These are phyloP conservation scores for Gnaphalium uliginosum DNA, from an alignment of 129 eudicot species.

Conservation along the genomic window DNA sequence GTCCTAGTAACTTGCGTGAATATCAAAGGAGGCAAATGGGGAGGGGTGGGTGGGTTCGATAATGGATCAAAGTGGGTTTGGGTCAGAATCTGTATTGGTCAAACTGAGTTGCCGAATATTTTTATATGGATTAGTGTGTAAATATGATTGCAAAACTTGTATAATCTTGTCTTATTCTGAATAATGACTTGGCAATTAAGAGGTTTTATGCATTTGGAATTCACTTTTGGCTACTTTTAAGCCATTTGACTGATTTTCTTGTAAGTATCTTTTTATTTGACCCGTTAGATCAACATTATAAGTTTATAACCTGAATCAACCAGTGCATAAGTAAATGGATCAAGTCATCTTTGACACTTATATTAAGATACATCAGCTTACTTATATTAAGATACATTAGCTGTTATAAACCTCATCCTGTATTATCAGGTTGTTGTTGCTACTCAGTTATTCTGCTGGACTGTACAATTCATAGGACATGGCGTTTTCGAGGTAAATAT, in stretches of 20 bases:
- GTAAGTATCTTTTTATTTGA: background rate
- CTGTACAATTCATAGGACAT: conserved; percentile 87
- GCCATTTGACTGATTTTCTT: background rate
- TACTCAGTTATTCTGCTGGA: conserved; percentile 82
- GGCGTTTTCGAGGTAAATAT: conserved; percentile 81
- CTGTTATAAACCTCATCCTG: background rate
- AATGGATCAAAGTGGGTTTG: background rate
- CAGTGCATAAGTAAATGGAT: background rate
- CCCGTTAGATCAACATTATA: background rate
- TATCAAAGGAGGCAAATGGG: background rate
- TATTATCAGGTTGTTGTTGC: conserved; percentile 73
- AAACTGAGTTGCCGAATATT: background rate
- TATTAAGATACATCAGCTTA: background rate
- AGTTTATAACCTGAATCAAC: background rate
- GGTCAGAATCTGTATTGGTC: background rate
- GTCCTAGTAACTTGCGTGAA: background rate
- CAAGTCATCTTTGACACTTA: background rate
- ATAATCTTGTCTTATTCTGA: background rate
- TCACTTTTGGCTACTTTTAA: no score
- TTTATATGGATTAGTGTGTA: no score
- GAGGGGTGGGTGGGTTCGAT: background rate
- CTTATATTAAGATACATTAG: no score
- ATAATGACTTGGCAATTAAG: background rate
- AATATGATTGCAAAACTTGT: background rate
- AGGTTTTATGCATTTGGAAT: background rate